Evolutionary conservation across 805 yeast species (phyloP).

Genomic region (Suhomyces pyralidae): DNA sequence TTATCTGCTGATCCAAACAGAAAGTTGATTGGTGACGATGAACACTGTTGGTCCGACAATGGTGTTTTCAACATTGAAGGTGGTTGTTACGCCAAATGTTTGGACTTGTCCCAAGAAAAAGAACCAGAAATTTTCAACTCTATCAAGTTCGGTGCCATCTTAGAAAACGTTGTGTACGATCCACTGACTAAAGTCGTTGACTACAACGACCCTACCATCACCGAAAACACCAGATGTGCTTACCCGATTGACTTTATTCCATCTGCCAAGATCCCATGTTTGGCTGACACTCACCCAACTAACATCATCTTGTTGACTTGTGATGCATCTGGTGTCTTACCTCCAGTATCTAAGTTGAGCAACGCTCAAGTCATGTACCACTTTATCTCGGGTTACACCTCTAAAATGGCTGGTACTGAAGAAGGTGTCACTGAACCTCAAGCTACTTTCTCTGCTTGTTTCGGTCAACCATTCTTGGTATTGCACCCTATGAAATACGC

Average conservation of each 20-base stretch:
- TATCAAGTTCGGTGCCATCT: constrained; percentile 87
- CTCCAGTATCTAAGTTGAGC: constrained; percentile 91
- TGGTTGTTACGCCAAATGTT: constrained; percentile 98
- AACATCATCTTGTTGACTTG: constrained; percentile 91
- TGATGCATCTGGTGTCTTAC: constrained; percentile 97
- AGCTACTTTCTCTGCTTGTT: constrained; percentile 97
- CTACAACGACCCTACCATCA: constrained; percentile 73
- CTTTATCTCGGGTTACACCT: constrained; percentile 96
- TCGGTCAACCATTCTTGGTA: constrained; percentile 98
- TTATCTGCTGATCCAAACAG: constrained; percentile 95
- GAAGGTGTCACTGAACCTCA: constrained; percentile 98
- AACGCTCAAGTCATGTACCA: constrained; percentile 98
- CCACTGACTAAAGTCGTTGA: constrained; percentile 77
- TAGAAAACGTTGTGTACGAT: constrained; percentile 91
- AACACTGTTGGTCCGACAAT: constrained; percentile 98
- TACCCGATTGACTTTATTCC: constrained; percentile 97
- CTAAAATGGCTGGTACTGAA: constrained; percentile 99
- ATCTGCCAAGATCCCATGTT: constrained; percentile 93
- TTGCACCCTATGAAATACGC: constrained; percentile 98
- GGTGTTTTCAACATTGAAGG: constrained; percentile 99
- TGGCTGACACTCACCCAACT: constrained; percentile 85
- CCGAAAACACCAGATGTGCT: constrained; percentile 98
- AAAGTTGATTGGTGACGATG: constrained; percentile 94
- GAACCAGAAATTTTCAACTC: constrained; percentile 98
- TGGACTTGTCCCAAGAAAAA: constrained; percentile 82